phyloP scores from a whole-genome alignment of 306 rosid species.

The Prunus padus region DNA sequence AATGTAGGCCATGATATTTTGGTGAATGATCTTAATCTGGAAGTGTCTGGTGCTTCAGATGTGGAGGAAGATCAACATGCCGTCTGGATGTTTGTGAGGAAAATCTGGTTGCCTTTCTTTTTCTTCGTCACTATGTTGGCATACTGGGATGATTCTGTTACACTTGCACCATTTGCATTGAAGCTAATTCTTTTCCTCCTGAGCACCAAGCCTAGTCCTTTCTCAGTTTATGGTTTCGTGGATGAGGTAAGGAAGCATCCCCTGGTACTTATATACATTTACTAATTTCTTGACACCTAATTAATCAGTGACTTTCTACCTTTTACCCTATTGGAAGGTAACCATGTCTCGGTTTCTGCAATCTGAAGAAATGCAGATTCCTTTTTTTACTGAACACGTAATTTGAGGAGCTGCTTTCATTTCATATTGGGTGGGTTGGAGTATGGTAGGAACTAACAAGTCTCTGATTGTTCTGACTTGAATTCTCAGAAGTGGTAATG shows the following conservation, averaged over 20 bases:
- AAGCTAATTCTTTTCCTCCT: constrained; percentile 59
- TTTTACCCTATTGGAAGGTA: not conserved
- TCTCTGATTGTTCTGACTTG: not conserved
- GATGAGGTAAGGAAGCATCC: constrained; percentile 52
- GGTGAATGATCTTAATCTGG: constrained; percentile 30
- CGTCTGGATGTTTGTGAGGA: constrained; percentile 49
- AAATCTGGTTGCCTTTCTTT: constrained; percentile 61
- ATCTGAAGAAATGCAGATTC: not conserved
- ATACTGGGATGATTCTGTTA: constrained; percentile 48
- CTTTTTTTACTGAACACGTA: not conserved
- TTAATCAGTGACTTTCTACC: not conserved
- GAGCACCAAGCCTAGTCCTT: constrained; percentile 71
- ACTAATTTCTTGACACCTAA: not conserved
- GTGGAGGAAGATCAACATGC: constrained; percentile 31
- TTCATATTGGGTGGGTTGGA: not conserved
- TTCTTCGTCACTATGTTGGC: constrained; percentile 52
- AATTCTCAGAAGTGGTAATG: not conserved
- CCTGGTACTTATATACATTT: constrained; percentile 2
- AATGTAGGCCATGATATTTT: constrained; percentile 47
- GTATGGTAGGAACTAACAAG: not conserved
- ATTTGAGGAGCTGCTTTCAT: not conserved
- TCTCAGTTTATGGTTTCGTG: constrained; percentile 65
- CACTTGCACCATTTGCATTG: constrained; percentile 28
- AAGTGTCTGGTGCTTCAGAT: constrained; percentile 32
- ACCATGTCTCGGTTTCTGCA: not conserved